Conservation (phyloP, 2,329 filamentous ascomycete genomes). For the Eurotiales sp. region DNA sequence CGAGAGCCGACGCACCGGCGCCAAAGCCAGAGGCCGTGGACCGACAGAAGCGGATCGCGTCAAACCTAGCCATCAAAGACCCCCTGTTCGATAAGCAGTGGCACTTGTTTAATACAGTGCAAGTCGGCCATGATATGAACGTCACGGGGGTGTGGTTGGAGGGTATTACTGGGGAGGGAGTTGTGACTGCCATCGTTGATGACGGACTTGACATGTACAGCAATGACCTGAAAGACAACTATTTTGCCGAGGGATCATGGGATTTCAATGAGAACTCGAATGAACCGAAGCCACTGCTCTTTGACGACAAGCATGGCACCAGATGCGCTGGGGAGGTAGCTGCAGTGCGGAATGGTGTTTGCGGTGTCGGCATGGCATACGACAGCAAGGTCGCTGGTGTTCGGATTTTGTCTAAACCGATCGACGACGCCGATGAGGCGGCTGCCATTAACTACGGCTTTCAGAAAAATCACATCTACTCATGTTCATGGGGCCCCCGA, state of each 20-base stretch:
- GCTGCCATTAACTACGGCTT: constrained; percentile 87
- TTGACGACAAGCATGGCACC: constrained; percentile 86
- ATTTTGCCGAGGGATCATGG: constrained; percentile 86
- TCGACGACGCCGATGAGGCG: constrained; percentile 89
- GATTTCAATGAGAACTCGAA: constrained; percentile 87
- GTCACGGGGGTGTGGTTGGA: constrained; percentile 91
- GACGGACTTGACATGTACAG: constrained; percentile 96
- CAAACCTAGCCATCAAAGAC: constrained; percentile 71
- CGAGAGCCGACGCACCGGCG: constrained; percentile 28
- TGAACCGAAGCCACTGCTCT: constrained; percentile 76
- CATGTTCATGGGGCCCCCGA: constrained; percentile 95
- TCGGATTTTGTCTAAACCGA: constrained; percentile 85
- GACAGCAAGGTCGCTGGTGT: constrained; percentile 86
- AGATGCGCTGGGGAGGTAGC: constrained; percentile 92
- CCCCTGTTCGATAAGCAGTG: constrained; percentile 93
- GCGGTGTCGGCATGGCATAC: constrained; percentile 93
- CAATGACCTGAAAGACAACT: constrained; percentile 86
- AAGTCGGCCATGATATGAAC: constrained; percentile 87
- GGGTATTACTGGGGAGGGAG: constrained; percentile 83
- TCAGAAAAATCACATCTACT: constrained; percentile 93
- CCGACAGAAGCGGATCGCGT: constrained; percentile 59
- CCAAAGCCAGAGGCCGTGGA: constrained; percentile 41
- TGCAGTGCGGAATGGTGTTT: constrained; percentile 87
- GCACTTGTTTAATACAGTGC: constrained; percentile 83
- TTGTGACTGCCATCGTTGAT: constrained; percentile 90